Conservation (phyloP, 495 filamentous ascomycete genomes). For the Penicillium verhagenii region DNA sequence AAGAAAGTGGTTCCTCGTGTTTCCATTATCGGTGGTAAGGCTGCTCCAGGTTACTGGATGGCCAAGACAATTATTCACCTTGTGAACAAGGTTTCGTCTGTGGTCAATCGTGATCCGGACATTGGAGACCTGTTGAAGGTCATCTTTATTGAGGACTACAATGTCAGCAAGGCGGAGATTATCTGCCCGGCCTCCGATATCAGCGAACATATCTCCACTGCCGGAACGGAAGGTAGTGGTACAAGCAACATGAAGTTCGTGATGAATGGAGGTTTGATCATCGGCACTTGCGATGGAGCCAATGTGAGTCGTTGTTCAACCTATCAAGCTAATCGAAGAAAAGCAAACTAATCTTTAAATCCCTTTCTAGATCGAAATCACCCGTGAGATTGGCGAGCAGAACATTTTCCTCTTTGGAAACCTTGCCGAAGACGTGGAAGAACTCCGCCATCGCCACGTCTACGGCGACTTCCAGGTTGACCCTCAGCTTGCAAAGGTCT, state of each 20-base stretch:
- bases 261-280: slow-evolving; percentile 92
- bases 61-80: slow-evolving; percentile 98
- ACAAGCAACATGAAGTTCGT: slow-evolving; percentile 98
- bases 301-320: slow-evolving; percentile 62
- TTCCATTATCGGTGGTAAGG: slow-evolving; percentile 96
- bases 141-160: slow-evolving; percentile 96
- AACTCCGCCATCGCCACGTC: slow-evolving; percentile 86
- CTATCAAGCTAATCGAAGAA: background rate
- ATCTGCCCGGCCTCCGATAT: slow-evolving; percentile 93
- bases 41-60: slow-evolving; percentile 99
- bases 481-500: slow-evolving; percentile 71
- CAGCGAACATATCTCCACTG: slow-evolving; percentile 98
- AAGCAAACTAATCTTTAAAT: background rate
- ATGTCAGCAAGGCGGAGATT: slow-evolving; percentile 98
- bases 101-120: slow-evolving; percentile 89
- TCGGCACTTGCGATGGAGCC: slow-evolving; percentile 95
- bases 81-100: slow-evolving; percentile 86
- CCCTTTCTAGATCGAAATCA: slow-evolving; percentile 85
- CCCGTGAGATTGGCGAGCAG: slow-evolving; percentile 88
- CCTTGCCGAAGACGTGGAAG: slow-evolving; percentile 94
- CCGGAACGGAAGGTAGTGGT: slow-evolving; percentile 77
- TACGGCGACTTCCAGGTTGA: slow-evolving; percentile 80
- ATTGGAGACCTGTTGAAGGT: slow-evolving; percentile 95
- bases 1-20: slow-evolving; percentile 91
- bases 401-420: slow-evolving; percentile 99